Evolutionary conservation across 345 rosid genomes (phyloP).

Genomic region (Noccaea bulbosa): DNA sequence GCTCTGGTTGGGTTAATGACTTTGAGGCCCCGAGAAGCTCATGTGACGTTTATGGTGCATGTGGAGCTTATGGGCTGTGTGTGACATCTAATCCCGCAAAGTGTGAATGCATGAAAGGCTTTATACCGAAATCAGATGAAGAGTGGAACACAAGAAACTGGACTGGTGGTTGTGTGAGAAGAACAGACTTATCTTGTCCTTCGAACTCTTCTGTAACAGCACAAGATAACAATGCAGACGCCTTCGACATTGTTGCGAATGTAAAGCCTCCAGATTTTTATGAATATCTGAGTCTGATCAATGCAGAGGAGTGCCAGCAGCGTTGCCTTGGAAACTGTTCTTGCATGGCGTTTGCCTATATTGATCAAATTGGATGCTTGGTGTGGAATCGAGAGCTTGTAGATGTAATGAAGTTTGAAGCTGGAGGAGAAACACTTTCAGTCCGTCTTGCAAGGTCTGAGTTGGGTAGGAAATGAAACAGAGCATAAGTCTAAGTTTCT

Average conservation of each 20-base stretch:
- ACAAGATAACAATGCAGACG: conserved; percentile 27
- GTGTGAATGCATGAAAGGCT: conserved; percentile 47
- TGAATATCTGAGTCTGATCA: conserved; percentile 37
- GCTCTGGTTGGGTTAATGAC: conserved; percentile 41
- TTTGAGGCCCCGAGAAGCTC: conserved; percentile 33
- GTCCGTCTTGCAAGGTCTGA: conserved; percentile 44
- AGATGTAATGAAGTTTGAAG: conserved; percentile 36
- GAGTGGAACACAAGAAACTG: conserved; percentile 43
- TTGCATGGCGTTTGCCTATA: conserved; percentile 38
- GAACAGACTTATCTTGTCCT: conserved; percentile 38
- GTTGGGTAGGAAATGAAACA: conserved; percentile 34
- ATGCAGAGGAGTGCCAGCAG: conserved; percentile 30
- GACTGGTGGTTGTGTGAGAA: conserved; percentile 40
- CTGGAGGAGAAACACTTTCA: conserved; percentile 34
- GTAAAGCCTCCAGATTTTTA: conserved; percentile 45
- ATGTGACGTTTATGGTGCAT: conserved; percentile 40
- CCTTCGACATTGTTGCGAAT: conserved; percentile 29
- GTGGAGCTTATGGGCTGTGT: conserved; percentile 42
- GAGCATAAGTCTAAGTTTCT: not conserved
- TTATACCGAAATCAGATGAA: conserved; percentile 43
- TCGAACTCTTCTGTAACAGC: conserved; percentile 31
- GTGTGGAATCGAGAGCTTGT: conserved; percentile 42
- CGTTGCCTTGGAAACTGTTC: conserved; percentile 44
- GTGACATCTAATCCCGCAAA: conserved; percentile 34
- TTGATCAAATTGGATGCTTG: conserved; percentile 41